Evolutionary conservation across 2,329 filamentous ascomycete genomes (phyloP).

Genomic region (Xylariaceae sp.): DNA sequence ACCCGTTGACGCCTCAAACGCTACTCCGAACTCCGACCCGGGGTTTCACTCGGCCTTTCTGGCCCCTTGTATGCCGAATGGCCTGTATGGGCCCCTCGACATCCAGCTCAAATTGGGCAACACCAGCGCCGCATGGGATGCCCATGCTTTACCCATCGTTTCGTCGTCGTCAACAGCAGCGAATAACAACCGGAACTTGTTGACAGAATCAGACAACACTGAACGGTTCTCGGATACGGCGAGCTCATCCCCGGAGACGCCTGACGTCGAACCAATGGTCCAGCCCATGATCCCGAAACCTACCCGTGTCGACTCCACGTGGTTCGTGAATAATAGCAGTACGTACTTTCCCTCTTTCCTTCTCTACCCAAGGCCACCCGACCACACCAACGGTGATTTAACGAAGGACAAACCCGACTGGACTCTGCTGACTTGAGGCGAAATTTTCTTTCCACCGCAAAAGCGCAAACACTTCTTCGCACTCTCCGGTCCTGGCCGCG

Average conservation of each 20-base stretch:
- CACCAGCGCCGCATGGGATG: not conserved
- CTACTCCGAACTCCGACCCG: not conserved
- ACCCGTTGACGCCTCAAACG: not conserved
- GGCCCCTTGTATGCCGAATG: not conserved
- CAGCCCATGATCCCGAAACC: conserved; percentile 5
- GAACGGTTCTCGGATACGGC: not conserved
- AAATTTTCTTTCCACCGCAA: not conserved
- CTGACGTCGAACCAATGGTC: conserved; percentile 11
- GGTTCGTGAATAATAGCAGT: conserved; percentile 17
- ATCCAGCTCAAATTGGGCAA: not conserved
- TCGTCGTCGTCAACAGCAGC: not conserved
- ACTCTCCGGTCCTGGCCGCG: conserved; percentile 35
- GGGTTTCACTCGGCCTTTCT: not conserved
- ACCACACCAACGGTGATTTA: not conserved
- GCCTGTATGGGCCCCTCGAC: not conserved
- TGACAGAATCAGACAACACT: not conserved
- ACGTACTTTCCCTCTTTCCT: not conserved
- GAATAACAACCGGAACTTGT: not conserved
- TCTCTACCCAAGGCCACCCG: not conserved
- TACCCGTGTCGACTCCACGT: conserved; percentile 1
- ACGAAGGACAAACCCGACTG: not conserved
- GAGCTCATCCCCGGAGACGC: not conserved
- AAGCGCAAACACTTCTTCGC: conserved; percentile 30
- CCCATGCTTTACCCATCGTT: not conserved
- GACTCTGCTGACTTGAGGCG: not conserved